Conservation (phyloP, 2,329 filamentous ascomycete species). For the Cladosporium sp. region DNA sequence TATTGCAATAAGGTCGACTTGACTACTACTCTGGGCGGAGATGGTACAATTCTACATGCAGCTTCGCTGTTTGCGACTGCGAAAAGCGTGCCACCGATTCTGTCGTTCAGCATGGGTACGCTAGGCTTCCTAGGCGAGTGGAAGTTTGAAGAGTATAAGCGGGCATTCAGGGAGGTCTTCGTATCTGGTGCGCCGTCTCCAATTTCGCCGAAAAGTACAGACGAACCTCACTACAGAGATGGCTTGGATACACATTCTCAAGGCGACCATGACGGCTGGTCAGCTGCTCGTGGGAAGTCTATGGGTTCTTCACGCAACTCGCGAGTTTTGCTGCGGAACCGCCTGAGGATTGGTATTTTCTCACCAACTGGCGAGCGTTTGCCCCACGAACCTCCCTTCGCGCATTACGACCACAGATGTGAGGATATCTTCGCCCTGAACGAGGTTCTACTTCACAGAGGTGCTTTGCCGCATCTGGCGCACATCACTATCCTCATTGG, state of each 20-base stretch:
- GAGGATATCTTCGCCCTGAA: constrained; percentile 73
- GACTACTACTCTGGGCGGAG: constrained; percentile 84
- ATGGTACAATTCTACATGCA: constrained; percentile 84
- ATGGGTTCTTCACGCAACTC: constrained; percentile 72
- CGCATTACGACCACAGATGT: constrained; percentile 29
- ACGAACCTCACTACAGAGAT: constrained; percentile 18
- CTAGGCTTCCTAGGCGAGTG: constrained; percentile 93
- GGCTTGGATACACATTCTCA: constrained; percentile 13
- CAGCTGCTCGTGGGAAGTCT: constrained; percentile 70
- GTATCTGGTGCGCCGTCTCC: constrained; percentile 61
- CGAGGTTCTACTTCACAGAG: constrained; percentile 89
- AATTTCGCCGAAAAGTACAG: constrained; percentile 18
- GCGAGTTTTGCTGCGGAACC: constrained; percentile 79
- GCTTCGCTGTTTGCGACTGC: constrained; percentile 82
- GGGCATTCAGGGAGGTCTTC: constrained; percentile 88
- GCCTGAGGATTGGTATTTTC: constrained; percentile 82
- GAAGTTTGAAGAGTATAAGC: constrained; percentile 91
- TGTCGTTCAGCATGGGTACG: constrained; percentile 96
- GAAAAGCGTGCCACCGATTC: constrained; percentile 76
- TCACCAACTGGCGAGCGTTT: constrained; percentile 58
- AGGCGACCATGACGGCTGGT: constrained; percentile 56
- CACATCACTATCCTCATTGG: constrained; percentile 90
- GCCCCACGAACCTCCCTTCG: constrained; percentile 30
- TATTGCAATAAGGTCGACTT: constrained; percentile 82
- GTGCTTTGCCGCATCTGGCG: constrained; percentile 82